Evolutionary conservation across 768 basidiomycete species (phyloP), one percentile per base, ranked within the genome.

Genomic region (Termitomyces sp.): DNA sequence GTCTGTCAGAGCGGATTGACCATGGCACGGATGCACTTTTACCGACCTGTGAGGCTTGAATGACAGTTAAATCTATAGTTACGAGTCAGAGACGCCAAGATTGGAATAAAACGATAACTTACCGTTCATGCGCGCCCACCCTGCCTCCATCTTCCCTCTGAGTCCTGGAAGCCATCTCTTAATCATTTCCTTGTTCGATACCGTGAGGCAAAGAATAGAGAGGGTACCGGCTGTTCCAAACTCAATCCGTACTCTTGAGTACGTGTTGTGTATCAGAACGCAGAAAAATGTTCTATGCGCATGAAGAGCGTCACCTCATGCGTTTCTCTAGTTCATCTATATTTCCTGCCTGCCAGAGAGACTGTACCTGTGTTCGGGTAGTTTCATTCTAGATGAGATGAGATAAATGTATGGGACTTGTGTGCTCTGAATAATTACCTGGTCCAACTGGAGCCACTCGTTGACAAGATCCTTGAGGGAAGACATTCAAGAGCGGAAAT

Each of bases 51-150:
- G 89, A 90, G 10, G 90, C 79, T 65, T 93, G 90, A 42, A 90
- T 84, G 51, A 93, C 73, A 46, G 83, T 88, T 54, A 95, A 70
- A 67, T 93, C 79, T 80, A 52, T n/a, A 5, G 11, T 21, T 2
- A 19, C 41, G 37, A 14, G 43, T 46, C 9, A 47, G 47, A 38
- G 38, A 40, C 5, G 14, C 34, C 50, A 17, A n/a, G 12, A 38
- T 38, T 22, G 47, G 19, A 21, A 32, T 8, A 28, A 15, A 35
- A 24, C 15, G 6, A n/a, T n/a, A 6, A 54, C 62, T 10, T 21
- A 77, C 79, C 90, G 65, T 95, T 95, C 90, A 95, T 93, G 53
- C 88, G 80, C n/a, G 88, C 78, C 81, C 87, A 93, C 1, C 93
- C 93, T 8, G 91, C 91, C 61, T 89, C 87, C 93, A 95, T 94